Evolutionary conservation across 192 early-diverging fungal genomes (phyloP), one percentile per base, ranked within the genome.

Genomic region (Phycomyces nitens): DNA sequence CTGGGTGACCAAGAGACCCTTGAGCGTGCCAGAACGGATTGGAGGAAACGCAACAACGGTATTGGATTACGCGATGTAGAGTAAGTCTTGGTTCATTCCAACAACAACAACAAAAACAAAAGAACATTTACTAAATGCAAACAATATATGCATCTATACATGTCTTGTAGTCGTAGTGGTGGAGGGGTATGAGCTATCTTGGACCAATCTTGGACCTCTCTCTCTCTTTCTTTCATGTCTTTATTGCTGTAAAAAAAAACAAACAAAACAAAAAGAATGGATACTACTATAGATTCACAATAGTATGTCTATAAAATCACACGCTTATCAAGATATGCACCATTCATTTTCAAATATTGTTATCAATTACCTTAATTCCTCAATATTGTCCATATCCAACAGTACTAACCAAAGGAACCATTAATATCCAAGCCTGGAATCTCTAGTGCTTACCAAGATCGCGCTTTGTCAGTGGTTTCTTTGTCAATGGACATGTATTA

Each of bases 401-500:
- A 89, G 41, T 10, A 64, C 62, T 64, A 50, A 55, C 27, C 40
- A 23, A 39, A 51, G 16, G 14, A 64, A 10, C 1, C 40, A 1
- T 14, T 53, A 40, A 0, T 21, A 38, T n/a, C n/a, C n/a, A n/a
- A n/a, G n/a, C n/a, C n/a, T n/a, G n/a, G n/a, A n/a, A n/a, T n/a
- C n/a, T n/a, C n/a, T n/a, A n/a, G n/a, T n/a, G n/a, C n/a, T 58
- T 70, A 29, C 85, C 90, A 44, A 96, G 73, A 56, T 96, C 92
- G 50, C 94, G 84, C 72, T 94, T 93, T 47, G 92, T 86, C 63
- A 94, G 71, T 26, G 91, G 86, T 72, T 92, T 93, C 79, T 96
- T 96, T 39, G 94, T 93, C 63, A 96, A 78, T 52, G 94, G 94
- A 23, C 94, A 96, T 24, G 90, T 89, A 71, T 94, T 96, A 56